These are phyloP conservation scores for Nitzschia inconspicua DNA, from an alignment of 108 stramenopile genomes.

Conservation along the genomic window DNA sequence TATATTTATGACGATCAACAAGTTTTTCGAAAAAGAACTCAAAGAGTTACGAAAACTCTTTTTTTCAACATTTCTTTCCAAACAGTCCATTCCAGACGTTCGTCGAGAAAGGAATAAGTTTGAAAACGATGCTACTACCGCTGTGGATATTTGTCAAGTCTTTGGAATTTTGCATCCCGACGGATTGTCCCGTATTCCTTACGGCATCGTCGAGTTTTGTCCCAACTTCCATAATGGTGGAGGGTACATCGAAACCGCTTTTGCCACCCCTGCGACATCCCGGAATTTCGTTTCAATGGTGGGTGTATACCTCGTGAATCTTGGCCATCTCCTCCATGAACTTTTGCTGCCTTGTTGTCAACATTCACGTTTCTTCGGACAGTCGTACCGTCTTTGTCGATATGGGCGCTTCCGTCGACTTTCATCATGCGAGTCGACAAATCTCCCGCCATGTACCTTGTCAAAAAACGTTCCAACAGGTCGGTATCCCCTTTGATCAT, in stretches of 20 bases:
- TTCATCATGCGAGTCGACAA: conserved; percentile 28
- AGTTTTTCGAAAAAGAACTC: too few relatives aligned
- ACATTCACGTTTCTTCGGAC: conserved; percentile 31
- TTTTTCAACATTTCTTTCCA: too few relatives aligned
- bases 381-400: conserved; percentile 51
- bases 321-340: conserved; percentile 66
- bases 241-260: conserved; percentile 40
- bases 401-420: conserved; percentile 59
- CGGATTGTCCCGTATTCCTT: conserved; percentile 18
- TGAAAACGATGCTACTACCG: too few relatives aligned
- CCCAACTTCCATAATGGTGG: too few relatives aligned
- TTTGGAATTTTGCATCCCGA: too few relatives aligned
- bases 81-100: too few relatives aligned
- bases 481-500: conserved; percentile 73
- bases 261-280: conserved; percentile 41
- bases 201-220: too few relatives aligned
- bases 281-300: conserved; percentile 14
- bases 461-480: conserved; percentile 34
- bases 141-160: too few relatives aligned
- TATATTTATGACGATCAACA: too few relatives aligned
- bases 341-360: conserved; percentile 57
- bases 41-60: too few relatives aligned
- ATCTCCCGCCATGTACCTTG: conserved; percentile 26
- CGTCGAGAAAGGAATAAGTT: too few relatives aligned
- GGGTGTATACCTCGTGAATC: conserved; percentile 7